phyloP scores from a whole-genome alignment of 352 stramenopile genomes.

The Globisporangium cylindrosporum region DNA sequence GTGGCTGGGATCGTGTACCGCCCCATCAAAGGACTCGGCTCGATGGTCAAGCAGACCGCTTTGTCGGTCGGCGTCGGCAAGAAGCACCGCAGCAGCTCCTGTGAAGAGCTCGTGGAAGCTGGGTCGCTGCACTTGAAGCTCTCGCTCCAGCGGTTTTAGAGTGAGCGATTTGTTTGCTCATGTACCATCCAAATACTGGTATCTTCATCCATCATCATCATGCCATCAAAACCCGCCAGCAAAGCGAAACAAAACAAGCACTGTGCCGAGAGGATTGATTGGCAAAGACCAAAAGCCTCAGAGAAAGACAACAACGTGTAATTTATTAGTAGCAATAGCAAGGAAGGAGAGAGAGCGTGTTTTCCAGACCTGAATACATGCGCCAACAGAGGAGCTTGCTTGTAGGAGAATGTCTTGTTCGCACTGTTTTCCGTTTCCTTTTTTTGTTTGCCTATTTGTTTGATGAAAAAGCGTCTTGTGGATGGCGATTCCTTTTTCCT shows the following conservation, averaged over 20 bases:
- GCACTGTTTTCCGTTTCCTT: background rate
- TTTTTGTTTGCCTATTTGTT: background rate
- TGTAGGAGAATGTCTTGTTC: background rate
- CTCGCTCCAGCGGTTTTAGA: slow-evolving; percentile 62
- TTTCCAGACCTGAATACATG: background rate
- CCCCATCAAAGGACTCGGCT: slow-evolving; percentile 66
- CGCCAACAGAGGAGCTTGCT: background rate
- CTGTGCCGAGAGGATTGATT: background rate
- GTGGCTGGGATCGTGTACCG: slow-evolving; percentile 68
- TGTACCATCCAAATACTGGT: background rate
- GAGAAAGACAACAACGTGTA: slow-evolving; percentile 41
- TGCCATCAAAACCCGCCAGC: background rate
- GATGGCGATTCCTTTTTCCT: background rate
- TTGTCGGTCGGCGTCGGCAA: slow-evolving; percentile 56
- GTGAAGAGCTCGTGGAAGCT: slow-evolving; percentile 55
- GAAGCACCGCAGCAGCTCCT: slow-evolving; percentile 37
- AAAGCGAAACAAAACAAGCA: background rate
- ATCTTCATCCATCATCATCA: background rate
- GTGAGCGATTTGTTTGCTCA: background rate
- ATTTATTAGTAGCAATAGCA: slow-evolving; percentile 43
- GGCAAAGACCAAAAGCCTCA: background rate
- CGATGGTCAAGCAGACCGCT: slow-evolving; percentile 77
- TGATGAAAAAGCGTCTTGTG: background rate
- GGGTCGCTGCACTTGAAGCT: slow-evolving; percentile 61
- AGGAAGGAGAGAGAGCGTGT: background rate